Base-by-base conservation (phyloP, 306 rosid species). In the Malus orientalis region DNA sequence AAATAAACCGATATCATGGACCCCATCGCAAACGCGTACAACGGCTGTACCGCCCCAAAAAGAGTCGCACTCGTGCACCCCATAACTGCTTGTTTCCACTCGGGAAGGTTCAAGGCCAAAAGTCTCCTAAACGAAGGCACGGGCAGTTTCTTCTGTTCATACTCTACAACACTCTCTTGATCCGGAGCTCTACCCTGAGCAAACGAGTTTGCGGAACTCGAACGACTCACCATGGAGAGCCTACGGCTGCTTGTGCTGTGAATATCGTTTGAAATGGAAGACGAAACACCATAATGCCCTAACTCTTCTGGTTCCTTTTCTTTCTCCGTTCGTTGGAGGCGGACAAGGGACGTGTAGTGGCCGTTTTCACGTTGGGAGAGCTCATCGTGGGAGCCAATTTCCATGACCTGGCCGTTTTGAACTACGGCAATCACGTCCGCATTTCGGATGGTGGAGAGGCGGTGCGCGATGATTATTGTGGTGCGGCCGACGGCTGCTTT, bases 401-500 rank as follows among this genome's bases (percentile, higher is more conserved):
- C 98, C 85, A 81, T 72, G 85, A 94, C 78, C 11, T 78, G 76
- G 1, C 96, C 96, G 10, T 70, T 79, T 32, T 92, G 97, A 20
- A 94, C 84, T 16, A 94, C 96, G 0, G 95, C 88, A 5, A 95
- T 95, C 11, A 74, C 22, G 22, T 92, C 87, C 0, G 97, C 98
- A 3, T 92, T 90, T 59, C 84, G 84, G 20, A 95, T 80, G 9
- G 98, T 92, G 54, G 98, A 90, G 8, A 95, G 81, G 1, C 96
- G 86, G 82, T 95, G 98, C 22, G 98, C 98, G 4, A 95, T 90
- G 80, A 92, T 72, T 29, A 90, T 87, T 32, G 98, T 92, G 71
- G 98, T 95, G 11, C 97, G 92, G 3, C 95, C 96, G 1, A 95
- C 83, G 0, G 93, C 75, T 1, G 93, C 97, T 58, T 89, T 90